Base-by-base conservation (phyloP, 2,329 filamentous ascomycete genomes). In the Dactylellina haptotyla region DNA sequence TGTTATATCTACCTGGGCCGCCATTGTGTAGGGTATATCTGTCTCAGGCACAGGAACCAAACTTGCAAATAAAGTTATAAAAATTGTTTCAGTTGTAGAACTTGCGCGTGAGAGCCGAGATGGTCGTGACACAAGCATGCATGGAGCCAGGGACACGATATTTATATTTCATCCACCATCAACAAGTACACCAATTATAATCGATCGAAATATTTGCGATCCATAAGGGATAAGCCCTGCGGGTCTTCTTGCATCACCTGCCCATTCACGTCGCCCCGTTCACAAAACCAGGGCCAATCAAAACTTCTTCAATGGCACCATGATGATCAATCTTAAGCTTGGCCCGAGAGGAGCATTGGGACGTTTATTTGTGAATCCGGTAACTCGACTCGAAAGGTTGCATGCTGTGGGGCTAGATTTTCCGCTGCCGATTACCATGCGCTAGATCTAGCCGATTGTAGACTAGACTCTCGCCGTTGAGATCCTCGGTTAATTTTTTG, bases 1-100 rank as follows among this genome's bases (percentile, higher is more conserved):
- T 26, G 56, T 69, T 28, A 69, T 41, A 14, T 69, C 64, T 12
- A 69, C 34, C 8, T 34, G 39, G 2, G 32, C 25, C 9, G 32
- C 63, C 63, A 67, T 67, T 43, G 16, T 58, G 6, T 10, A 16
- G 37, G 10, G 8, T 10, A 4, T 43, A 43, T 57, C n/a, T n/a
- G n/a, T n/a, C n/a, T n/a, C n/a, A n/a, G n/a, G n/a, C n/a, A n/a
- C n/a, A n/a, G n/a, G n/a, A n/a, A 46, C 41, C 18, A 23, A 8
- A 23, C 23, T 20, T 46, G 10, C 4, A n/a, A n/a, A n/a, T 41
- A n/a, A 41, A n/a, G 37, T n/a, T 41, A 41, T n/a, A n/a, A 12
- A 41, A 16, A 41, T 41, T 41, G 37, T 41, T 4, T n/a, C n/a
- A n/a, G n/a, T n/a, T n/a, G n/a, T n/a, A n/a, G n/a, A n/a, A n/a